Conservation (phyloP, 2,329 filamentous ascomycete genomes). For the Elsinoe perseae region DNA sequence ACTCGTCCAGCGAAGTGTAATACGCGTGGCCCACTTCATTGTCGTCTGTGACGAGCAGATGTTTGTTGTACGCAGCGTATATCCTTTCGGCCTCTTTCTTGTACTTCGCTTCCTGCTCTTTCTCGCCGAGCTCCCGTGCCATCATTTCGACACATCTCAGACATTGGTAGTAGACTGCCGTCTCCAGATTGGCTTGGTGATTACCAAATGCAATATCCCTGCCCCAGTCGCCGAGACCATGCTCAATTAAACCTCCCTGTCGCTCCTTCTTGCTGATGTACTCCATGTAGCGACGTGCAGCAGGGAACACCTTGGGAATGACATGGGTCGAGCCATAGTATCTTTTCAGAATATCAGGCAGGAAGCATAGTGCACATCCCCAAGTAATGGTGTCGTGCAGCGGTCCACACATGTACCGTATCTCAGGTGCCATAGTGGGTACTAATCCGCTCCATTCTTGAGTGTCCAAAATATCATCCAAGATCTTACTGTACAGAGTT, state of each 20-base stretch:
- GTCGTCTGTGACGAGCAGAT: conserved; percentile 30
- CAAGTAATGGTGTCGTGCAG: conserved; percentile 42
- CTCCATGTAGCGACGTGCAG: conserved; percentile 37
- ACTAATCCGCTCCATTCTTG: conserved; percentile 40
- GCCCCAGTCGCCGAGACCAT: conserved; percentile 40
- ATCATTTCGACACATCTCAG: conserved; percentile 33
- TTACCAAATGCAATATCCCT: conserved; percentile 39
- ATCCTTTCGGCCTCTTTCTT: conserved; percentile 27
- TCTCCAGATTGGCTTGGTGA: conserved; percentile 41
- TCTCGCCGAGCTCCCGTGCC: conserved; percentile 27
- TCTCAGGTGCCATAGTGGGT: conserved; percentile 42
- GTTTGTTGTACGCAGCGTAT: conserved; percentile 30
- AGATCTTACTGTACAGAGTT: conserved; percentile 40
- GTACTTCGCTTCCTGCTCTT: conserved; percentile 25
- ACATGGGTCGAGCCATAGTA: conserved; percentile 36
- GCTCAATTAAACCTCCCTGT: conserved; percentile 36
- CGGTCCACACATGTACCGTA: conserved; percentile 44
- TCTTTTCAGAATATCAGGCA: conserved; percentile 33
- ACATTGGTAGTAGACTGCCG: conserved; percentile 38
- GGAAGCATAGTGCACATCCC: conserved; percentile 35
- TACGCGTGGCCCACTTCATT: conserved; percentile 30
- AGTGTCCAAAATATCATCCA: conserved; percentile 41
- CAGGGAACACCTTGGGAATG: conserved; percentile 33
- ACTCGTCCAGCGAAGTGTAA: conserved; percentile 34
- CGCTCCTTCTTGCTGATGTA: conserved; percentile 37